Percentiles rank a stretch among this genome's conserved stretches.
These are phyloP conservation scores for Eucalyptus cloeziana DNA, from an alignment of 345 rosid genomes.

Conservation along the genomic window DNA sequence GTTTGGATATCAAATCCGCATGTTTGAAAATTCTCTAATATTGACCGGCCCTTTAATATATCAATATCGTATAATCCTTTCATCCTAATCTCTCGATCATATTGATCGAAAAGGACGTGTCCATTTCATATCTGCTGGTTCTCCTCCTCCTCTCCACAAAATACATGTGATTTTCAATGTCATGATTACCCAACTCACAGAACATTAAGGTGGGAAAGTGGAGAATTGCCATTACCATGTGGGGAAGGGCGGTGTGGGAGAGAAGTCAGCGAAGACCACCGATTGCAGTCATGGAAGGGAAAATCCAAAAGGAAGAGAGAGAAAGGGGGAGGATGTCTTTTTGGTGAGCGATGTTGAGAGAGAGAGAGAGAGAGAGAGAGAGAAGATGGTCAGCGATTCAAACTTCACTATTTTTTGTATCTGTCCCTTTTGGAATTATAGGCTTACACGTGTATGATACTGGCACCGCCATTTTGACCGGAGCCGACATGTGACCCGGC, in stretches of 20 bases:
- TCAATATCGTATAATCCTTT: neutral
- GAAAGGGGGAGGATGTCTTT: neutral
- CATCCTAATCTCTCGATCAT: fast-evolving
- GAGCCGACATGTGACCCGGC: constrained; percentile 41
- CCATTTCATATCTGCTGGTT: neutral
- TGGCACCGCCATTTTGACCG: constrained; percentile 89
- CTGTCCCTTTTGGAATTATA: neutral
- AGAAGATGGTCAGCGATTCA: neutral
- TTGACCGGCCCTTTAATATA: neutral
- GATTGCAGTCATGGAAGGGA: neutral
- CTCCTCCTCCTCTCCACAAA: neutral
- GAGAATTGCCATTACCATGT: neutral
- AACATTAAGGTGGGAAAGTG: neutral
- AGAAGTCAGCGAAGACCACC: constrained; percentile 44
- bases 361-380: neutral
- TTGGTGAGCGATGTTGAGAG: neutral
- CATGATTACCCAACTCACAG: neutral
- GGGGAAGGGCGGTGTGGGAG: neutral
- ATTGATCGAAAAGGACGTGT: neutral
- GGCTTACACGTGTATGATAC: constrained; percentile 42
- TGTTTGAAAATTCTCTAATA: neutral
- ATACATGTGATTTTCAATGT: neutral
- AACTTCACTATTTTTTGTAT: neutral
- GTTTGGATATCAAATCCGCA: neutral
- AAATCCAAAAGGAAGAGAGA: neutral